Evolutionary conservation across 2,329 filamentous ascomycete genomes (phyloP).

Genomic region (Penicillium fuscoglaucum): DNA sequence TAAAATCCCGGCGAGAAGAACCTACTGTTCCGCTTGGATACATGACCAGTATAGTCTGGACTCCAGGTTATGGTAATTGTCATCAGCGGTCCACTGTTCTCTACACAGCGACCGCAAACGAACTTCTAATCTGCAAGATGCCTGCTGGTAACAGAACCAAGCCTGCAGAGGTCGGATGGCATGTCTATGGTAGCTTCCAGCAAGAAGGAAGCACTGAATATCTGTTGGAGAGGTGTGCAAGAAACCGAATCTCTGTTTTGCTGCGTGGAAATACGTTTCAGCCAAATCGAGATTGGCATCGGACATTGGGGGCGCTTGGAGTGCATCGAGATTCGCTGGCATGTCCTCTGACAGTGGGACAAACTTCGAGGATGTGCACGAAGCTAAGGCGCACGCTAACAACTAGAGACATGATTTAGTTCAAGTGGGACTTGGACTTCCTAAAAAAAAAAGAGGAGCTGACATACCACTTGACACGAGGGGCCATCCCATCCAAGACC

Average conservation of each 20-base stretch:
- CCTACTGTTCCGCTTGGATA: constrained; percentile 29
- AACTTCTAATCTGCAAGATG: constrained; percentile 27
- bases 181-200: constrained; percentile 26
- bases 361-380: constrained; percentile 19
- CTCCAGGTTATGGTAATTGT: constrained; percentile 26
- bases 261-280: constrained; percentile 26
- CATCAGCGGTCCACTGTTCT: constrained; percentile 25
- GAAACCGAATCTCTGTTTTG: constrained; percentile 26
- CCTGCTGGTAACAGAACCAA: constrained; percentile 29
- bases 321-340: constrained; percentile 21
- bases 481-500: constrained; percentile 26
- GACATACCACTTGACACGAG: constrained; percentile 29
- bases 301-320: constrained; percentile 16
- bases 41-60: constrained; percentile 29
- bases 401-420: constrained; percentile 17
- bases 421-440: neutral
- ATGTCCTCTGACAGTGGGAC: constrained; percentile 12
- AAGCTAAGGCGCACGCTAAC: constrained; percentile 25
- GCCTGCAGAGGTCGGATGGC: constrained; percentile 24
- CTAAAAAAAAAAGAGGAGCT: neutral
- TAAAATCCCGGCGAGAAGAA: neutral
- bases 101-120: constrained; percentile 24
- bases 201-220: constrained; percentile 27
- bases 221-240: constrained; percentile 25
- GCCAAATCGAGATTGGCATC: constrained; percentile 24